Conservation (phyloP, 495 filamentous ascomycete species). For the Glarea lozoyensis region DNA sequence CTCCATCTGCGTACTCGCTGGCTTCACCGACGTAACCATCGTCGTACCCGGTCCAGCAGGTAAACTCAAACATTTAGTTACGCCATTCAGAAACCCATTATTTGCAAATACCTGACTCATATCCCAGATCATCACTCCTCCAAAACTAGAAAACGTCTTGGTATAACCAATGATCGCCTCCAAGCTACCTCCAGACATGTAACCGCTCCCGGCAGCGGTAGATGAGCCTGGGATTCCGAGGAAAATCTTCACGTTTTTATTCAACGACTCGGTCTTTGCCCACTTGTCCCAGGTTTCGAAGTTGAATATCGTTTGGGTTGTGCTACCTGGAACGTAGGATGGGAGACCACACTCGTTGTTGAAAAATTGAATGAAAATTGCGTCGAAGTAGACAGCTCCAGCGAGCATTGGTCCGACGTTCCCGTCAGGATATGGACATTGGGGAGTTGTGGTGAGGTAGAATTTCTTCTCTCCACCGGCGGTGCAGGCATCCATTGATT, state of each 20-base stretch:
- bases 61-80: slow-evolving; percentile 5
- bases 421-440: slow-evolving; percentile 47
- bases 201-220: slow-evolving; percentile 50
- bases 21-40: too few species aligned
- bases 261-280: slow-evolving; percentile 51
- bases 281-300: slow-evolving; percentile 64
- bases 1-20: too few species aligned
- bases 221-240: slow-evolving; percentile 57
- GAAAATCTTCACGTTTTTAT: slow-evolving; percentile 55
- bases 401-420: slow-evolving; percentile 45
- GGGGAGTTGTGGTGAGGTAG: slow-evolving; percentile 47
- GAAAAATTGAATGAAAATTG: slow-evolving; percentile 60
- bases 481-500: slow-evolving; percentile 34
- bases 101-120: slow-evolving; percentile 52
- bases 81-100: slow-evolving; percentile 38
- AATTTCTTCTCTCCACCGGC: slow-evolving; percentile 34
- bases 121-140: slow-evolving; percentile 70
- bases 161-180: slow-evolving; percentile 38
- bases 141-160: slow-evolving; percentile 50
- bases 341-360: slow-evolving; percentile 49
- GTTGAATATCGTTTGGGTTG: slow-evolving; percentile 53
- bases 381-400: slow-evolving; percentile 45
- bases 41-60: too few species aligned
- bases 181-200: slow-evolving; percentile 37
- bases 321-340: slow-evolving; percentile 35